Percentiles rank a stretch among this genome's conserved stretches.
Conservation (phyloP, 495 filamentous ascomycete genomes). For the Aspergillus nanangensis region DNA sequence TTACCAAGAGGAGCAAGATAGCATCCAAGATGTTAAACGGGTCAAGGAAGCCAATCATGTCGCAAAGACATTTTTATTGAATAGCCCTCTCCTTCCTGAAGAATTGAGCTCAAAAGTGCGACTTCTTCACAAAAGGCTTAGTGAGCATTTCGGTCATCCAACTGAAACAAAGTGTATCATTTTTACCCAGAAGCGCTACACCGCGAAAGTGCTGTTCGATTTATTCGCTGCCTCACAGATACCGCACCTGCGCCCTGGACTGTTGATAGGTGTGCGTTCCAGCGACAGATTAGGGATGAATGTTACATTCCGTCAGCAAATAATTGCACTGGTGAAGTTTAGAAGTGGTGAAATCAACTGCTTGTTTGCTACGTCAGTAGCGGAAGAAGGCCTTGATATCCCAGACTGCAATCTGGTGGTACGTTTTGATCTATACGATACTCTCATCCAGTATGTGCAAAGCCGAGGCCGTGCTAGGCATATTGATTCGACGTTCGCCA, state of each 20-base stretch:
- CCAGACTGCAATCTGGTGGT: constrained; percentile 92
- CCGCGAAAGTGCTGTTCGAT: constrained; percentile 65
- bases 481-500: constrained; percentile 61
- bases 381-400: constrained; percentile 94
- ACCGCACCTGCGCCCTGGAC: constrained; percentile 57
- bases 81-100: constrained; percentile 31
- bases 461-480: constrained; percentile 87
- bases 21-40: constrained; percentile 46
- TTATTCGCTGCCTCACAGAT: constrained; percentile 57
- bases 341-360: constrained; percentile 80
- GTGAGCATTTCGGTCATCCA: constrained; percentile 49
- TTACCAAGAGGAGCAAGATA: no score
- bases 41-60: constrained; percentile 57
- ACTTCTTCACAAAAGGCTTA: constrained; percentile 53
- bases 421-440: constrained; percentile 85
- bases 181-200: constrained; percentile 76
- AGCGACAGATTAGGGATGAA: constrained; percentile 49
- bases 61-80: constrained; percentile 47
- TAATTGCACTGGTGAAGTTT: constrained; percentile 72
- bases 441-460: constrained; percentile 94
- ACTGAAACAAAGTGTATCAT: constrained; percentile 74
- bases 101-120: constrained; percentile 71
- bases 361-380: constrained; percentile 85
- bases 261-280: constrained; percentile 58
- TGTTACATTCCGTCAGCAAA: constrained; percentile 68